These are phyloP conservation scores for Fusarium clavum DNA, from an alignment of 2,329 filamentous ascomycete genomes.

Conservation along the genomic window DNA sequence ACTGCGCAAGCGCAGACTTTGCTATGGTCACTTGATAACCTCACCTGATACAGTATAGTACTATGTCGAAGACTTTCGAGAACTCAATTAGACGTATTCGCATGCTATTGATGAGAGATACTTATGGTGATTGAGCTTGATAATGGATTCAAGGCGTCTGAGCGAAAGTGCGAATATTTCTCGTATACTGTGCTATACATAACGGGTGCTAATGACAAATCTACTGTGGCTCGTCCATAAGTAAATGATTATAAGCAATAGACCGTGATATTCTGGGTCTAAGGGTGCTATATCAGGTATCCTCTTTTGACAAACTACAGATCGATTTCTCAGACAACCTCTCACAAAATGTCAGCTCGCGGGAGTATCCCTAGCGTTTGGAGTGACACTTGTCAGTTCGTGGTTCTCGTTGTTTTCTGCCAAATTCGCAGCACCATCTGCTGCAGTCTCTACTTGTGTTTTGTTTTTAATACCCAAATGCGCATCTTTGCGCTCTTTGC, in stretches of 20 bases:
- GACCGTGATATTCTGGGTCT: background rate
- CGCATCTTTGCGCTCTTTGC: slow-evolving; percentile 38
- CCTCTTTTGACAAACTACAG: background rate
- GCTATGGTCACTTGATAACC: background rate
- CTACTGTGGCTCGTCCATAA: background rate
- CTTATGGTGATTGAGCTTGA: background rate
- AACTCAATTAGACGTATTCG: background rate
- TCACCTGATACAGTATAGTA: background rate
- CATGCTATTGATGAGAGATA: background rate
- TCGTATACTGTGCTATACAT: background rate
- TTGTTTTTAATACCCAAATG: slow-evolving; percentile 29
- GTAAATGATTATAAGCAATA: background rate
- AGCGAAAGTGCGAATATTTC: background rate
- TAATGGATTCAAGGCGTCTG: background rate
- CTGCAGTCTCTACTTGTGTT: fast-evolving
- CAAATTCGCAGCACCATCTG: background rate
- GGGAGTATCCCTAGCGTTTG: background rate
- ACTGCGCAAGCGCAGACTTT: background rate
- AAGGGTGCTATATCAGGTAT: background rate
- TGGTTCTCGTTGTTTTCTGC: background rate
- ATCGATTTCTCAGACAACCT: too few species aligned
- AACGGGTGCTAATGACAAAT: background rate
- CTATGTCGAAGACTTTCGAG: background rate
- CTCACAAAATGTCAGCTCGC: background rate
- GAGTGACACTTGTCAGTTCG: background rate